Conservation (phyloP, 148 eudicot species). For the Rhododendron henanense region DNA sequence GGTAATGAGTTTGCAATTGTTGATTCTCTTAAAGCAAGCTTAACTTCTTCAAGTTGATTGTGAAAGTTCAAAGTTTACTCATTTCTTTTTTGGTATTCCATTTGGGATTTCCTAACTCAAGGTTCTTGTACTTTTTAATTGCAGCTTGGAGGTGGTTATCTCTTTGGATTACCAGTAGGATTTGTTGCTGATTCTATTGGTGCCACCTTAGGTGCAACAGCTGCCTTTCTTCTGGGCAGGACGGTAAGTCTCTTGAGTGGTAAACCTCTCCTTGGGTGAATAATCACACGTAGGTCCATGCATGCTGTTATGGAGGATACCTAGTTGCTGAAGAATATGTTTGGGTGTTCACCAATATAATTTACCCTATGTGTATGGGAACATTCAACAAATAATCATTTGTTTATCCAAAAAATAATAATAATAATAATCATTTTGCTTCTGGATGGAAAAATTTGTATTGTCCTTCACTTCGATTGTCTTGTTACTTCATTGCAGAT, state of each 20-base stretch:
- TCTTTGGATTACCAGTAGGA: constrained; percentile 84
- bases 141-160: constrained; percentile 98
- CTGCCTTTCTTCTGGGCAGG: constrained; percentile 88
- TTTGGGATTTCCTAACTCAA: too few relatives aligned
- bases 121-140: not conserved
- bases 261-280: constrained; percentile 3
- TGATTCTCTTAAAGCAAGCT: not conserved
- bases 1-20: constrained; percentile 16
- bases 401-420: not conserved
- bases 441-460: not conserved
- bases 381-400: not conserved
- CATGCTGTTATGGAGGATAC: not conserved
- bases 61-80: not conserved
- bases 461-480: not conserved
- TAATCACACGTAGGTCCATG: not conserved
- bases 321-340: not conserved
- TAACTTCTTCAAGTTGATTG: not conserved
- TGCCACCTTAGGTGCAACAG: constrained; percentile 81
- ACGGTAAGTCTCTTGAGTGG: constrained; percentile 50
- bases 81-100: not conserved
- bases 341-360: not conserved
- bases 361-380: not conserved
- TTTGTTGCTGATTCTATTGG: constrained; percentile 87
- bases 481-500: constrained; percentile 46
- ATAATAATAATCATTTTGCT: not conserved